Conservation (phyloP, 306 rosid species). For the Lagenaria siceraria region DNA sequence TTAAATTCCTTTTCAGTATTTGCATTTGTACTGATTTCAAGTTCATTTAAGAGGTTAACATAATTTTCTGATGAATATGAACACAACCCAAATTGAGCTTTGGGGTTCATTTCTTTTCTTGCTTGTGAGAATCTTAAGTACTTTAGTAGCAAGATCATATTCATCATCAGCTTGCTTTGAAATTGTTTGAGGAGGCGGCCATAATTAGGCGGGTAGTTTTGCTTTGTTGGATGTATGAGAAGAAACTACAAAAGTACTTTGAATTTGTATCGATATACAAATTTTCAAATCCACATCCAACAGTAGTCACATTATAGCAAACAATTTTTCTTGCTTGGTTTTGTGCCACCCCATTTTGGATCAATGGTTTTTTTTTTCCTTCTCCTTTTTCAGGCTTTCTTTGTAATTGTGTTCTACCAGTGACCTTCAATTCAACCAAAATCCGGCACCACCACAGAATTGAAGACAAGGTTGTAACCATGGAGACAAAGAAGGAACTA, state of each 20-base stretch:
- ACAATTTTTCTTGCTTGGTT: too few species aligned
- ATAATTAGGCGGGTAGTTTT: too few species aligned
- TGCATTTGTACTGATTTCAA: neutral
- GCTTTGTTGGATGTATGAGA: too few species aligned
- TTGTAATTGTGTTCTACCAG: constrained; percentile 91
- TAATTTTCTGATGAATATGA: neutral
- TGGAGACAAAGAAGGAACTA: constrained; percentile 42
- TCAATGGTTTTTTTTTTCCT: neutral
- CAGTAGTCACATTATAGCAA: too few species aligned
- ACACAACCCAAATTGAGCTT: neutral
- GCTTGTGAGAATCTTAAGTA: neutral
- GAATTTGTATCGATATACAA: neutral
- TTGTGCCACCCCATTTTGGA: neutral
- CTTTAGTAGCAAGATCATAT: neutral
- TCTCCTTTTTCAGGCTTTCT: constrained; percentile 46
- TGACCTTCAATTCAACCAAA: constrained; percentile 54
- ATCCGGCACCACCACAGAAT: constrained; percentile 69
- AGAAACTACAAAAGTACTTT: neutral
- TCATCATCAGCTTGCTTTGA: neutral
- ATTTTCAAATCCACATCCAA: too few species aligned
- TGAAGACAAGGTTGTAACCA: constrained; percentile 32
- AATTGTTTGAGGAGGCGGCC: too few species aligned
- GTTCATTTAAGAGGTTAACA: neutral
- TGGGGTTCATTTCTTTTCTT: neutral
- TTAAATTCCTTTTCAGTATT: neutral